Base-by-base conservation (phyloP, 2,329 filamentous ascomycete genomes). In the Blastomyces parvus region DNA sequence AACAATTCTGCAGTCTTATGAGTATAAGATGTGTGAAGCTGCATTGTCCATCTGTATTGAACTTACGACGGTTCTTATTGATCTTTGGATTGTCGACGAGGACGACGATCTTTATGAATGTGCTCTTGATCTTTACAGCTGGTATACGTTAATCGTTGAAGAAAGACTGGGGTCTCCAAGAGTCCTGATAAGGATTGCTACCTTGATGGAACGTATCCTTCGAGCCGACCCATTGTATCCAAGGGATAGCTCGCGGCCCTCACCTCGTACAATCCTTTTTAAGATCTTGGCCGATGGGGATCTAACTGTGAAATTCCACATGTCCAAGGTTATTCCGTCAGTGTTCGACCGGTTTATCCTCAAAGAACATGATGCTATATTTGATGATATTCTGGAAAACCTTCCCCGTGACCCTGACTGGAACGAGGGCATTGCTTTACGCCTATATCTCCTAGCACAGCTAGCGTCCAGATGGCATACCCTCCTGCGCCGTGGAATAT, bases 381-480 rank as follows among this genome's bases (percentile, higher is more conserved):
- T 97, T 66, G 82, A 91, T 44, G 91, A 97, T 71, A 83, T 99
- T 14, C 79, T 95, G n/a, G 81, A 84, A 22, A 89, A 82, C 67
- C 80, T 99, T n/a, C 91, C 93, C 0, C 82, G 81, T 2, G 86
- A 95, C 66, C 79, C 83, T 4, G 84, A 86, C 40, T 87, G 86
- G 74, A 77, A 82, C 14, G 92, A 97, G 74, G 93, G 91, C 0
- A 93, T 97, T 68, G 90, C 91, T 0, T 84, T 96, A 66, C 87
- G 94, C 6, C 78, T 97, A 2, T 84, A 89, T 66, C 84, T 90
- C 9, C 78, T 97, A 13, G 85, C 88, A 1, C 86, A 86, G 62
- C 78, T 99, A 64, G 94, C 89, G 30, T 89, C 90, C 38, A 79
- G 81, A 60, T 97, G 93, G 90, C 87, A 91, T 64, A 96, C 92